phyloP scores from a whole-genome alignment of 164 flowering plant genomes.

The Stephania cephalantha region DNA sequence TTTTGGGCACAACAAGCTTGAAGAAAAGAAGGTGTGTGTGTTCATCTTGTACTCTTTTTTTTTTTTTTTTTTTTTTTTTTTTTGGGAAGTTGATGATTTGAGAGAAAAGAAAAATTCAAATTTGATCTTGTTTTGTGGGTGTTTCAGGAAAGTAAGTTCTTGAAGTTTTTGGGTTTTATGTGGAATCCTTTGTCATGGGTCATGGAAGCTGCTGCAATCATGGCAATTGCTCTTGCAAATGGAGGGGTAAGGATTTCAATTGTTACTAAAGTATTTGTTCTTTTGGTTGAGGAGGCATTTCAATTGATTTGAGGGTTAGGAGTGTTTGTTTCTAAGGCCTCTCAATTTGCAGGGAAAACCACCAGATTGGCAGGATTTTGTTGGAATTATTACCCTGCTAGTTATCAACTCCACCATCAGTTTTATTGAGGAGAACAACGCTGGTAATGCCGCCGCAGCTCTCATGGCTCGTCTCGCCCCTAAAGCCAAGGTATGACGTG shows the following conservation, averaged over 20 bases:
- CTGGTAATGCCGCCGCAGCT: conserved; percentile 95
- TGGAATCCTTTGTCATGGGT: conserved; percentile 98
- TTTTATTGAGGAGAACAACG: conserved; percentile 89
- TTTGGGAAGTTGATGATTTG: neutral
- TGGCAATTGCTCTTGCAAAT: conserved; percentile 92
- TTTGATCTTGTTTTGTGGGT: conserved; percentile 7
- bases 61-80: neutral
- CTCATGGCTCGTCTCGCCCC: conserved; percentile 95
- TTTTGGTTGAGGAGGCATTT: neutral
- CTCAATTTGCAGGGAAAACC: conserved; percentile 55
- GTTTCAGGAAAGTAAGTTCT: conserved; percentile 78
- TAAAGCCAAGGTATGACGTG: conserved; percentile 57
- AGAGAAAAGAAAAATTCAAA: neutral
- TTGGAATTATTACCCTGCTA: conserved; percentile 72
- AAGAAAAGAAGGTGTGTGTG: conserved; percentile 59
- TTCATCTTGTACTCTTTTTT: neutral
- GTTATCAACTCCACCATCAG: conserved; percentile 86
- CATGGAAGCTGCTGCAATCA: conserved; percentile 94
- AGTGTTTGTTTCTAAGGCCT: neutral
- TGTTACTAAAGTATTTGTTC: neutral
- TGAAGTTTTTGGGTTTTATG: conserved; percentile 91
- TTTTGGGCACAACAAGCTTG: conserved; percentile 69
- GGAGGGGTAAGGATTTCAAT: conserved; percentile 59
- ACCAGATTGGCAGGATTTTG: conserved; percentile 94
- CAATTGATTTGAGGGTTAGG: neutral